phyloP scores from a whole-genome alignment of 202 grass and related monocot species.

The Setaria viridis region DNA sequence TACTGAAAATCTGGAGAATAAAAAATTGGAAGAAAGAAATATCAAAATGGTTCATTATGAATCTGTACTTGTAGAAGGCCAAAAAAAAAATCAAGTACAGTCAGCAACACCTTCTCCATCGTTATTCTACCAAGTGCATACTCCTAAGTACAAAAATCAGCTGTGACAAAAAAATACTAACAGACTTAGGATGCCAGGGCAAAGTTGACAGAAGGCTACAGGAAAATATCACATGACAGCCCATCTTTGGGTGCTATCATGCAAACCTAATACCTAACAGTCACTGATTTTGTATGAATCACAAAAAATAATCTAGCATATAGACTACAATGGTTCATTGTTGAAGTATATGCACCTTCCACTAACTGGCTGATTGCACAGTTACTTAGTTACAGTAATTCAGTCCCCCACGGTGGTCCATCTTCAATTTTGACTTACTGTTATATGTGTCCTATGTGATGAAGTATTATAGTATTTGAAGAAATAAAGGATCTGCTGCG shows the following conservation, averaged over 20 bases:
- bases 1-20: conserved; percentile 79
- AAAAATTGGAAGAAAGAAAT: conserved; percentile 42
- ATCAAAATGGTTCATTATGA: conserved; percentile 33
- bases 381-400: conserved; percentile 32
- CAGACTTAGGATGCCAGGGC: conserved; percentile 16
- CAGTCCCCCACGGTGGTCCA: neutral
- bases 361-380: neutral
- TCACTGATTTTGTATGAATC: conserved; percentile 9
- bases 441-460: neutral
- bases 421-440: conserved; percentile 41
- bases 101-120: neutral
- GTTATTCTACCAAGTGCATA: conserved; percentile 1
- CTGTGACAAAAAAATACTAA: conserved; percentile 17
- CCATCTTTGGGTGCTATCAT: conserved; percentile 21
- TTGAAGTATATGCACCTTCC: conserved; percentile 28
- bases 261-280: conserved; percentile 3
- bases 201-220: conserved; percentile 35
- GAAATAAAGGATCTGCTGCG: conserved; percentile 28
- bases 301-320: conserved; percentile 6
- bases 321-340: conserved; percentile 11
- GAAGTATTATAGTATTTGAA: neutral
- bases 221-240: neutral
- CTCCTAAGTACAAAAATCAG: conserved; percentile 1
- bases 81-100: neutral
- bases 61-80: conserved; percentile 13